phyloP scores from a whole-genome alignment of 2,329 filamentous ascomycete species.

The Calonectria hongkongensis region DNA sequence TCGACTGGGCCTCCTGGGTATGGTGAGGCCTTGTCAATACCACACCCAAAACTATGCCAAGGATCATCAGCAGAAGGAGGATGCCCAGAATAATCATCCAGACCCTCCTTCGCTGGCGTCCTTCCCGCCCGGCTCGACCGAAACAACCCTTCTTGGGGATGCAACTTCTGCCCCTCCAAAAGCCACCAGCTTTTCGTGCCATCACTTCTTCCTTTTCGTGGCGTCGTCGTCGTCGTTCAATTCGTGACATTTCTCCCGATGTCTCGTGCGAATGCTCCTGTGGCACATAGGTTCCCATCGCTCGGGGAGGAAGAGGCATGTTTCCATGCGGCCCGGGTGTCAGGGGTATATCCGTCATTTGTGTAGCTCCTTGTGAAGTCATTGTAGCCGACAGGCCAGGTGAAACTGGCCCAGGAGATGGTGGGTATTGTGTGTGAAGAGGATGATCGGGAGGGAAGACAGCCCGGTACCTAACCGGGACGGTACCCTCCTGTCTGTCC shows the following conservation, averaged over 20 bases:
- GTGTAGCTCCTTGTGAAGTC: constrained; percentile 76
- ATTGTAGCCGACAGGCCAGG: constrained; percentile 78
- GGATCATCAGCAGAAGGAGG: constrained; percentile 72
- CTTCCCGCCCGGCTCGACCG: constrained; percentile 77
- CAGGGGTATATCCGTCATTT: constrained; percentile 75
- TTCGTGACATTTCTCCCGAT: constrained; percentile 64
- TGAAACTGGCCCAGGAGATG: constrained; percentile 77
- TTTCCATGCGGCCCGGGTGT: constrained; percentile 62
- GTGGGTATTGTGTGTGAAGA: constrained; percentile 68
- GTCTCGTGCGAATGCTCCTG: constrained; percentile 66
- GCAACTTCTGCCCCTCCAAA: constrained; percentile 80
- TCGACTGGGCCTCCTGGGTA: constrained; percentile 60
- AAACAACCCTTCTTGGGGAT: constrained; percentile 79
- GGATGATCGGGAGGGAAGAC: constrained; percentile 75
- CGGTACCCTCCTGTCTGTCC: constrained; percentile 42
- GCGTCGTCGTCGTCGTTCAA: constrained; percentile 71
- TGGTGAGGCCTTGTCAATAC: constrained; percentile 65
- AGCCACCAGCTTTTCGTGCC: constrained; percentile 74
- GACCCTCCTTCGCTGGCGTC: constrained; percentile 76
- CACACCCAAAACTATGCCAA: constrained; percentile 75
- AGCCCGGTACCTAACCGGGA: constrained; percentile 71
- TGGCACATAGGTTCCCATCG: constrained; percentile 67
- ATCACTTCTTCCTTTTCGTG: constrained; percentile 80
- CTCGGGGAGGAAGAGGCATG: constrained; percentile 64
- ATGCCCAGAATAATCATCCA: constrained; percentile 72